A percentile compares a stretch with the other conserved stretches of the same genome.
These are phyloP conservation scores for Magnusiomyces sp. DNA, from an alignment of 1,139 yeast genomes.

Conservation along the genomic window DNA sequence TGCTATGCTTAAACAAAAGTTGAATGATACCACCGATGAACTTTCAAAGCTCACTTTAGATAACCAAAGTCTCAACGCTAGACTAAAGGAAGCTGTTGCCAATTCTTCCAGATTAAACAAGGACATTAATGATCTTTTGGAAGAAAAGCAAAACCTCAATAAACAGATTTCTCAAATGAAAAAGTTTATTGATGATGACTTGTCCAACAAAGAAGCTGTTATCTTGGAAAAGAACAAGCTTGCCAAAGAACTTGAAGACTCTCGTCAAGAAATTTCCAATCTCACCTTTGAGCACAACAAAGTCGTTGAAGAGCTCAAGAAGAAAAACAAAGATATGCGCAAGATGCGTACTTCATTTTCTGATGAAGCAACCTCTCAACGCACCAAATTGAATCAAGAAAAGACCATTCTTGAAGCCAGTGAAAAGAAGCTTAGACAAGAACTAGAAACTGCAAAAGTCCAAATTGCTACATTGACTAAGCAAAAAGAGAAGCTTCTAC, in stretches of 20 bases:
- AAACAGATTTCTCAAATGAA: slow-evolving; percentile 20
- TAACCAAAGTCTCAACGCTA: slow-evolving; percentile 12
- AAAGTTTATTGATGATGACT: slow-evolving; percentile 19
- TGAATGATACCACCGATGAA: slow-evolving; percentile 25
- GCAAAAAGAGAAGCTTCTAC: slow-evolving; percentile 54
- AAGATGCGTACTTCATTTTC: slow-evolving; percentile 30
- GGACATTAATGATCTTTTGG: slow-evolving; percentile 9
- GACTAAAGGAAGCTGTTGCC: slow-evolving; percentile 12
- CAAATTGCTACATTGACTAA: slow-evolving; percentile 21
- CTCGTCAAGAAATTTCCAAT: slow-evolving; percentile 18
- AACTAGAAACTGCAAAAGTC: slow-evolving; percentile 23
- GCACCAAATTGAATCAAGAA: slow-evolving; percentile 30
- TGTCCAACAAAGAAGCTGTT: slow-evolving; percentile 19
- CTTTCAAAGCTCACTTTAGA: slow-evolving; percentile 5
- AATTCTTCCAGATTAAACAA: slow-evolving; percentile 12
- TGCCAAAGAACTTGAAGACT: slow-evolving; percentile 20
- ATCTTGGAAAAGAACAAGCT: slow-evolving; percentile 24
- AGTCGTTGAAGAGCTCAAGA: slow-evolving; percentile 20
- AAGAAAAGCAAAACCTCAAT: slow-evolving; percentile 12
- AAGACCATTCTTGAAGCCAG: slow-evolving; percentile 35
- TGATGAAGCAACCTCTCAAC: slow-evolving; percentile 39
- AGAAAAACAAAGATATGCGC: slow-evolving; percentile 29
- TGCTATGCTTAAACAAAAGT: slow-evolving; percentile 35
- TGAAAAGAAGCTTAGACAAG: slow-evolving; percentile 29
- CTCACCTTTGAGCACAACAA: slow-evolving; percentile 25